Evolutionary conservation across 257 asterid genomes (phyloP).

Genomic region (Solanum appendiculatum): DNA sequence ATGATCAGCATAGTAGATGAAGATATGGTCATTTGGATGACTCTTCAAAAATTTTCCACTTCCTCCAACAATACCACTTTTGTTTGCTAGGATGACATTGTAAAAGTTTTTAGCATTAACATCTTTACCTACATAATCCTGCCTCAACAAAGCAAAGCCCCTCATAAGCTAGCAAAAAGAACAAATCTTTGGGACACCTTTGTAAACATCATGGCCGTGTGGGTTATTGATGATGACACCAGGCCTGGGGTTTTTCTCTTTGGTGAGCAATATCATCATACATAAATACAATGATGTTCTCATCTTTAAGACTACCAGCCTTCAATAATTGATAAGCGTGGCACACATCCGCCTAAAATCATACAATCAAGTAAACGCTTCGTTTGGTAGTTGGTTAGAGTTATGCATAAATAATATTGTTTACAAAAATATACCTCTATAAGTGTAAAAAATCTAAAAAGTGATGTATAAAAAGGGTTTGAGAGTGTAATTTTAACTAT

Average conservation of each 20-base stretch:
- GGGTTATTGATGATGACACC: slow-evolving; percentile 90
- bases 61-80: slow-evolving; percentile 69
- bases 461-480: too few relatives aligned
- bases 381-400: too few relatives aligned
- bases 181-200: slow-evolving; percentile 90
- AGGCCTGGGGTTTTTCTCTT: slow-evolving; percentile 70
- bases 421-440: too few relatives aligned
- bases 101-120: slow-evolving; percentile 60
- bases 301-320: slow-evolving; percentile 83
- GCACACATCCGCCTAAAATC: slow-evolving; percentile 77
- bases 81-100: slow-evolving; percentile 72
- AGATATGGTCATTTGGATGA: slow-evolving; percentile 82
- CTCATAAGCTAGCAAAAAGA: not conserved
- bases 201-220: slow-evolving; percentile 68
- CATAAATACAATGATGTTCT: slow-evolving; percentile 78
- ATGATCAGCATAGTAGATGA: slow-evolving; percentile 74
- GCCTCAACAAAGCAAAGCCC: slow-evolving; percentile 2
- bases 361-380: not conserved
- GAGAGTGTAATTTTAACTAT: too few relatives aligned
- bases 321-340: slow-evolving; percentile 90
- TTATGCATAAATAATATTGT: too few relatives aligned
- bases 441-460: too few relatives aligned
- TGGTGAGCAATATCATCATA: slow-evolving; percentile 80
- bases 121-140: slow-evolving; percentile 78
- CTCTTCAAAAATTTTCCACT: slow-evolving; percentile 88